Base-by-base conservation (phyloP, 2,329 filamentous ascomycete genomes). In the Sporothrix euskadiensis region DNA sequence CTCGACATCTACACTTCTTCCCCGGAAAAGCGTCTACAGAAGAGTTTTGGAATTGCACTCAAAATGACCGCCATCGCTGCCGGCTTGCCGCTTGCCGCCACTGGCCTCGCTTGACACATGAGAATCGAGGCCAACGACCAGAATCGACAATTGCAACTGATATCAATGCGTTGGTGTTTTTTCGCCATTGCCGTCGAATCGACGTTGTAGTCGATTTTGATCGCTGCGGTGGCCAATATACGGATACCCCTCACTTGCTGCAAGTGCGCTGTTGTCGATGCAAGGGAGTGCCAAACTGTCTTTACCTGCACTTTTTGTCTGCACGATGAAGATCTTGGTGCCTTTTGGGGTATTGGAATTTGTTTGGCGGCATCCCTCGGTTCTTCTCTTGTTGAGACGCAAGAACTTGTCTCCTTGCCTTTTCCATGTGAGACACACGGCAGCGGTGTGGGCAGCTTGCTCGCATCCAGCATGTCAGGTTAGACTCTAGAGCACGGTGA, bases 271-370 rank as follows among this genome's bases (percentile, higher is more conserved):
- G 47, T 16, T 35, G 41, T 6, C 35, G 52, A 57, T 44, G 68
- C 68, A 70, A 70, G 68, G 68, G 39, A 35, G 52, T 12, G 12
- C 22, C 52, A 30, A 32, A 41, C 61, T 39, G 52, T 22, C 30
- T 39, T 63, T 63, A 16, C 47, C 63, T 35, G 66, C 47, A 49
- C 22, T 6, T n/a, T 56, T 14, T 35, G 9, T 16, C 68, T 70
- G 68, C 52, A 69, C 66, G 32, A 59, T 47, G 68, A 70, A 57
- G 68, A 70, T 57, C 68, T 59, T 57, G 52, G 68, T 44, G 47
- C 26, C 30, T 19, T 26, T 69, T 57, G 19, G 47, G 26, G 9
- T 14, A 5, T 69, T 59, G n/a, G 49, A 44, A n/a, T 2, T 26
- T 26, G 41, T 10, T 26, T 44, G 35, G 59, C 19, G n/a, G 59